Evolutionary conservation across 2,329 filamentous ascomycete species (phyloP).

Genomic region (Penicillium italicum): DNA sequence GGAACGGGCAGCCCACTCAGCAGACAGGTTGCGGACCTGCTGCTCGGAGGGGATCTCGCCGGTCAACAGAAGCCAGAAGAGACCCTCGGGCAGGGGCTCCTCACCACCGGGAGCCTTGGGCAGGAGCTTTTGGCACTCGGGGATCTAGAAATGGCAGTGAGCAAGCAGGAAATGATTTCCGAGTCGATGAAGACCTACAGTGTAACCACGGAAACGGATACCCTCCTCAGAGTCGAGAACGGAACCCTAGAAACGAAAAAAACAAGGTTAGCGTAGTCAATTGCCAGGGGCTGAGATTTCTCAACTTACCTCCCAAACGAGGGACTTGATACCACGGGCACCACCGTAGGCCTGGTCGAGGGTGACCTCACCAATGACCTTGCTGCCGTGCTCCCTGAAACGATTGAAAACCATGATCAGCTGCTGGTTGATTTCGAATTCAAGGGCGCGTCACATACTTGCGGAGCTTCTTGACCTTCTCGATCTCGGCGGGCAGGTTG

Average conservation of each 20-base stretch:
- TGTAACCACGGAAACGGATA: conserved; percentile 99
- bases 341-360: conserved; percentile 99
- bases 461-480: conserved; percentile 97
- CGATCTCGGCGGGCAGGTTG: conserved; percentile 90
- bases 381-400: conserved; percentile 83
- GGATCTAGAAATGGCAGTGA: conserved; percentile 57
- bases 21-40: conserved; percentile 96
- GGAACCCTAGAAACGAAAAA: conserved; percentile 57
- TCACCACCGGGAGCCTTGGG: conserved; percentile 95
- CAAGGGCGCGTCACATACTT: conserved; percentile 61
- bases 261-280: conserved; percentile 9
- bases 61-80: conserved; percentile 99
- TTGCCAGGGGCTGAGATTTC: not conserved
- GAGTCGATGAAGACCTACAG: conserved; percentile 47
- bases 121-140: conserved; percentile 95
- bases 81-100: conserved; percentile 96
- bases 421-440: conserved; percentile 4
- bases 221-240: conserved; percentile 98
- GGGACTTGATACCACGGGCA: conserved; percentile 96
- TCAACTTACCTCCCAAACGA: conserved; percentile 79
- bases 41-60: conserved; percentile 97
- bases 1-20: conserved; percentile 97
- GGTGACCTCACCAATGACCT: conserved; percentile 94
- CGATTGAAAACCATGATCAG: conserved; percentile 19
- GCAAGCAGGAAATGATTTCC: not conserved